These are phyloP conservation scores for Dryadomyces quercivorus DNA, from an alignment of 2,329 filamentous ascomycete genomes.

Conservation along the genomic window DNA sequence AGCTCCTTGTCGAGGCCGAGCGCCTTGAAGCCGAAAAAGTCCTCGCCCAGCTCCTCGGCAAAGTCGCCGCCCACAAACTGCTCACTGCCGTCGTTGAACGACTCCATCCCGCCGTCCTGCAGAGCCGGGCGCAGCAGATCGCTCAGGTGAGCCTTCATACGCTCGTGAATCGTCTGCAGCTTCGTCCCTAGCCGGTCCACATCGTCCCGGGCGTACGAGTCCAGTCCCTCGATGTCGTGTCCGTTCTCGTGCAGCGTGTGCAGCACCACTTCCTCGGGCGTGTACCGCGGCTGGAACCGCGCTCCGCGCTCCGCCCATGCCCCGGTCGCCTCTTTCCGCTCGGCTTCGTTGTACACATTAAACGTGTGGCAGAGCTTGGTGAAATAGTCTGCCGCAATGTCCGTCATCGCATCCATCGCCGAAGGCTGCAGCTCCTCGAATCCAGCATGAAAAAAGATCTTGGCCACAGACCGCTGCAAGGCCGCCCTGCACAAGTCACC, in stretches of 20 bases:
- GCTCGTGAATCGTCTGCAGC: slow-evolving; percentile 75
- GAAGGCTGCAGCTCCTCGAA: slow-evolving; percentile 97
- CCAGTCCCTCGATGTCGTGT: slow-evolving; percentile 66
- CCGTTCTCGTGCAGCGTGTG: slow-evolving; percentile 81
- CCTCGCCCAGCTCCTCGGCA: slow-evolving; percentile 92
- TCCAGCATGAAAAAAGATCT: slow-evolving; percentile 90
- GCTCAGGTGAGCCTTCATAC: slow-evolving; percentile 87
- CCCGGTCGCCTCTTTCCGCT: slow-evolving; percentile 51
- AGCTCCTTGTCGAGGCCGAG: slow-evolving; percentile 87
- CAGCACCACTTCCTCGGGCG: slow-evolving; percentile 71
- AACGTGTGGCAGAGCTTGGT: slow-evolving; percentile 69
- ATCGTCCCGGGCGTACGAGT: slow-evolving; percentile 84
- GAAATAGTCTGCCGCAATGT: slow-evolving; percentile 83
- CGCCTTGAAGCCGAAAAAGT: slow-evolving; percentile 97
- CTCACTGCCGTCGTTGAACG: slow-evolving; percentile 93
- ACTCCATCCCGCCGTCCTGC: slow-evolving; percentile 66
- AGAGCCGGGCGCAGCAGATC: slow-evolving; percentile 87
- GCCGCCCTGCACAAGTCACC: slow-evolving; percentile 71
- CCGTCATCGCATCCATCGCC: slow-evolving; percentile 79
- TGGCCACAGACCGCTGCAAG: slow-evolving; percentile 80
- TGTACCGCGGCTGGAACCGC: slow-evolving; percentile 53
- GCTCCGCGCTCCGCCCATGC: slow-evolving; percentile 26
- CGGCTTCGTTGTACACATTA: slow-evolving; percentile 71
- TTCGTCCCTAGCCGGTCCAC: slow-evolving; percentile 76
- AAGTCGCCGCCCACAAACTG: slow-evolving; percentile 96